These are phyloP conservation scores for Citrus unshiu DNA, from an alignment of 345 rosid species.

Conservation along the genomic window DNA sequence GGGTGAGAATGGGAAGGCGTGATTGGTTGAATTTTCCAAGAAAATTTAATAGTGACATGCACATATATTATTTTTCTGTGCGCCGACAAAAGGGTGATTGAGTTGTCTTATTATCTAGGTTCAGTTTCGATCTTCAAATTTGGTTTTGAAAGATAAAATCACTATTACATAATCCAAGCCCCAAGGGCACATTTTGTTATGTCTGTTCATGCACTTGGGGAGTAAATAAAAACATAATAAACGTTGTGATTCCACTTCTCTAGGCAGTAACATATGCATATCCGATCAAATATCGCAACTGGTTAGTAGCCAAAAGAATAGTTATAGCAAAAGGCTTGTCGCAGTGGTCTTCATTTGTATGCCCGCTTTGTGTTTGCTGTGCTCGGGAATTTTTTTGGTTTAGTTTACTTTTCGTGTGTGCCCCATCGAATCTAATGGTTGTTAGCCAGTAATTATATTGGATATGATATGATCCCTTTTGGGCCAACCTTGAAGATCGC, in stretches of 20 bases:
- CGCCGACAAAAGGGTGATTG: no score
- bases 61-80: no score
- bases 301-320: no score
- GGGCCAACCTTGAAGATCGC: neutral
- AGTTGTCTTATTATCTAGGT: constrained; percentile 12
- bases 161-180: neutral
- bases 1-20: neutral
- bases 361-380: neutral
- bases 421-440: neutral
- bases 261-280: neutral
- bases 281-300: neutral
- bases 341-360: no score
- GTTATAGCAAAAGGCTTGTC: no score
- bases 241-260: neutral
- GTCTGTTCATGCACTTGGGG: constrained; percentile 3
- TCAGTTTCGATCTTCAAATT: neutral
- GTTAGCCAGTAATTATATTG: neutral
- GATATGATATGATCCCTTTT: no score
- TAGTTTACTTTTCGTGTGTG: neutral
- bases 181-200: neutral
- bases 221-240: neutral
- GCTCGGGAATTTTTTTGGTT: neutral
- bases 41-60: neutral
- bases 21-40: constrained; percentile 14
- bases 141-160: neutral